Conservation (phyloP, 768 basidiomycete genomes). For the Agaricus subrufescens region DNA sequence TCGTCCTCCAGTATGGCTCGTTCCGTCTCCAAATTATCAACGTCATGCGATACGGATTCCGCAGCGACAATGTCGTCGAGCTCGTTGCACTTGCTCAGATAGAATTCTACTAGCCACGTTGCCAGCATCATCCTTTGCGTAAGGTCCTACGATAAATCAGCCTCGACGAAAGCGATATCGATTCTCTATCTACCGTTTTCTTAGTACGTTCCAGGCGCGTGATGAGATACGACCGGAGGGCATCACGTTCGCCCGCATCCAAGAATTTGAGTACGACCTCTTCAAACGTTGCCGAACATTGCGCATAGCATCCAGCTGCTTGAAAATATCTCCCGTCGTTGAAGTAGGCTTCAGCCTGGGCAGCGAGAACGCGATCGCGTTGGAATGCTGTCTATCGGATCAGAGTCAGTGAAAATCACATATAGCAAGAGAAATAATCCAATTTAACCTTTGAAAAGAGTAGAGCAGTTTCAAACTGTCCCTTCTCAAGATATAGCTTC, state of each 20-base stretch:
- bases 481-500: constrained; percentile 81
- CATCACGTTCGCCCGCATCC: constrained; percentile 86
- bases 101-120: constrained; percentile 97
- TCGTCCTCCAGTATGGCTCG: constrained; percentile 87
- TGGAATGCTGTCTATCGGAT: constrained; percentile 74
- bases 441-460: constrained; percentile 71
- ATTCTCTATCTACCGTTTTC: constrained; percentile 51
- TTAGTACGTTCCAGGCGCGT: constrained; percentile 81
- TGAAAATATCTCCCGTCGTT: constrained; percentile 79
- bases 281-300: constrained; percentile 84
- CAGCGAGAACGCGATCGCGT: constrained; percentile 75
- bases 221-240: constrained; percentile 84
- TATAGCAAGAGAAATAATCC: neutral
- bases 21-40: constrained; percentile 80
- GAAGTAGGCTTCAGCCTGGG: constrained; percentile 81
- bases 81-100: constrained; percentile 93
- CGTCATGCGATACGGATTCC: constrained; percentile 74
- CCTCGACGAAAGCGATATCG: neutral
- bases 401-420: neutral
- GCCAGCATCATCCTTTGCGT: constrained; percentile 97
- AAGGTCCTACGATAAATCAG: constrained; percentile 52
- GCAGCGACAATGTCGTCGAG: constrained; percentile 92
- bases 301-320: constrained; percentile 89
- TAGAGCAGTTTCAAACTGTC: constrained; percentile 73
- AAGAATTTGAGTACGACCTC: constrained; percentile 88